A percentile compares a stretch with the other conserved stretches of the same genome.
These are phyloP conservation scores for Neurospora sp. DNA, from an alignment of 2,329 filamentous ascomycete species.

Conservation along the genomic window DNA sequence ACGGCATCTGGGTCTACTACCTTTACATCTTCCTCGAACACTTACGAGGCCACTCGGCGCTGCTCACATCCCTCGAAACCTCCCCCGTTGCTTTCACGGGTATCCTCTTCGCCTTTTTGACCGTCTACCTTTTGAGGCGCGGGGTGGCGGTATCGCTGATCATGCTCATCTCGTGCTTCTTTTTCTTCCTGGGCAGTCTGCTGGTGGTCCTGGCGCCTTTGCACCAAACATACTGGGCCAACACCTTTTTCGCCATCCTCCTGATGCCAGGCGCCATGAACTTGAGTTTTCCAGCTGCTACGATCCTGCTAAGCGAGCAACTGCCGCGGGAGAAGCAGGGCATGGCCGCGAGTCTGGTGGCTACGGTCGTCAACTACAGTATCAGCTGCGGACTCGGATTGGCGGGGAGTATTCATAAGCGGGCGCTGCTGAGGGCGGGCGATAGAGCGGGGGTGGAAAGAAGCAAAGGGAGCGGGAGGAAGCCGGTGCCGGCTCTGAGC, in stretches of 20 bases:
- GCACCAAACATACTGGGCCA: conserved; percentile 43
- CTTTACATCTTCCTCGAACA: conserved; percentile 17
- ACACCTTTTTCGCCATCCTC: conserved; percentile 40
- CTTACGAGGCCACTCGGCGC: conserved; percentile 25
- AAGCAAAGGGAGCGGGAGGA: not conserved
- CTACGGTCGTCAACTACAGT: conserved; percentile 48
- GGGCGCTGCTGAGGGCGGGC: not conserved
- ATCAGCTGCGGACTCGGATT: conserved; percentile 46
- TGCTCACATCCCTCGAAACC: conserved; percentile 29
- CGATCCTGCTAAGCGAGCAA: conserved; percentile 38
- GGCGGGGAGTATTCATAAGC: conserved; percentile 32
- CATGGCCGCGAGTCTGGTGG: conserved; percentile 37
- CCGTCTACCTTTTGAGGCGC: conserved; percentile 22
- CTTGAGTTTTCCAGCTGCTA: conserved; percentile 39
- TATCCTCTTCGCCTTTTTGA: conserved; percentile 11
- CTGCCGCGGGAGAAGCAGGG: conserved; percentile 24
- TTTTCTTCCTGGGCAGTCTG: conserved; percentile 9
- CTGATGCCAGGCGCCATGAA: conserved; percentile 45
- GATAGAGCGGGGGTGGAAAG: not conserved
- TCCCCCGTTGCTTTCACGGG: conserved; percentile 29
- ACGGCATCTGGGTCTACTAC: conserved; percentile 36
- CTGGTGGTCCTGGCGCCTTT: conserved; percentile 30
- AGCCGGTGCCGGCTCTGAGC: not conserved
- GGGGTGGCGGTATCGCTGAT: conserved; percentile 19
- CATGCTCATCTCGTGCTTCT: conserved; percentile 15